Evolutionary conservation across 768 basidiomycete species (phyloP).

Genomic region (Cytidiella melzeri): DNA sequence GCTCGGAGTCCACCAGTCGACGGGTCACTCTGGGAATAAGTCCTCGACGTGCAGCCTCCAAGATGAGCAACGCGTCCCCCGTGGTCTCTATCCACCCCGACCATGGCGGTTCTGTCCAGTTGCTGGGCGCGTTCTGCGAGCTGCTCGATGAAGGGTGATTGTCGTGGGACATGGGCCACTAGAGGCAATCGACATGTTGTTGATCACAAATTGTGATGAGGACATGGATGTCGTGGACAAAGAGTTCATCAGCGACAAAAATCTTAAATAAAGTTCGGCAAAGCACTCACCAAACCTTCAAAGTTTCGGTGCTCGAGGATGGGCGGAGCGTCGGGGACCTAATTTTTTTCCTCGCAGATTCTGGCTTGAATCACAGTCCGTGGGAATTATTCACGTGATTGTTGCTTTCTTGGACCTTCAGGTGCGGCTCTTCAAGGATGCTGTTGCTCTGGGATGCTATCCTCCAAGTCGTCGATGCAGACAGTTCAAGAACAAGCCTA

Average conservation of each 20-base stretch:
- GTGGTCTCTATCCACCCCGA: slow-evolving; percentile 94
- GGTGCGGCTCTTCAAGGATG: not conserved
- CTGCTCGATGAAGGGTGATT: slow-evolving; percentile 23
- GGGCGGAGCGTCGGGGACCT: slow-evolving; percentile 18
- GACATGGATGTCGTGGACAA: slow-evolving; percentile 22
- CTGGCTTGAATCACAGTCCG: slow-evolving; percentile 6
- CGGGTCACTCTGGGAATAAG: slow-evolving; percentile 90
- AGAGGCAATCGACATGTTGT: slow-evolving; percentile 14
- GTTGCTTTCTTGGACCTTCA: not conserved
- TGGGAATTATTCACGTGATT: slow-evolving; percentile 9
- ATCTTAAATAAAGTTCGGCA: slow-evolving; percentile 53
- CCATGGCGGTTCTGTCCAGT: slow-evolving; percentile 90
- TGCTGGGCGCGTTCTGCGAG: slow-evolving; percentile 25
- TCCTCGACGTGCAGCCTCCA: slow-evolving; percentile 87
- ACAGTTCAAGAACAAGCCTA: no score
- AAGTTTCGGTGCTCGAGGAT: slow-evolving; percentile 37
- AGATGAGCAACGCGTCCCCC: slow-evolving; percentile 91
- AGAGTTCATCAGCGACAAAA: slow-evolving; percentile 24
- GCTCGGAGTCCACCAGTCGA: slow-evolving; percentile 86
- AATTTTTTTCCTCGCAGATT: slow-evolving; percentile 12
- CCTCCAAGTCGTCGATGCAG: slow-evolving; percentile 24
- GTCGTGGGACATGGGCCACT: slow-evolving; percentile 24
- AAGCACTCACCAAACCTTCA: slow-evolving; percentile 66
- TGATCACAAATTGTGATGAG: slow-evolving; percentile 10
- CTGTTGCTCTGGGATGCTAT: not conserved